phyloP scores from a whole-genome alignment of 179 eudicot species.

The Patellifolia procumbens region DNA sequence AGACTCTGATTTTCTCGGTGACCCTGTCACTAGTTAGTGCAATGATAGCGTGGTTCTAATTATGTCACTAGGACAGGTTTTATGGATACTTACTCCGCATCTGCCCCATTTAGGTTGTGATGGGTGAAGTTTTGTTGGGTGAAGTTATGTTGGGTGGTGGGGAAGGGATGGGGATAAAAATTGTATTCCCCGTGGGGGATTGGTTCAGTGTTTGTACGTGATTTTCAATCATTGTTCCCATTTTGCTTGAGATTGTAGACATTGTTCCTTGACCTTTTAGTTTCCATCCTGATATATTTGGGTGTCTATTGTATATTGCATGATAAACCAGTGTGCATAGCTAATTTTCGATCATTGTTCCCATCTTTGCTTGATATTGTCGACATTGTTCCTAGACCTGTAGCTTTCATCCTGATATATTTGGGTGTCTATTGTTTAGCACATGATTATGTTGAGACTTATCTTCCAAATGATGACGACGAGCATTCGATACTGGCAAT shows the following conservation, averaged over 20 bases:
- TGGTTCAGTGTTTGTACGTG: neutral
- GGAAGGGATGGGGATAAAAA: too few species aligned
- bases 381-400: conserved; percentile 22
- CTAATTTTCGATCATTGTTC: conserved; percentile 5
- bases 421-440: conserved; percentile 36
- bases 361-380: conserved; percentile 23
- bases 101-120: too few species aligned
- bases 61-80: too few species aligned
- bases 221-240: neutral
- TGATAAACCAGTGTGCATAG: too few species aligned
- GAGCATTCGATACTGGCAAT: conserved; percentile 46
- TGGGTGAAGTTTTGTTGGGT: too few species aligned
- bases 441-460: conserved; percentile 63
- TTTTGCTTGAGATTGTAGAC: neutral
- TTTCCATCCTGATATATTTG: conserved; percentile 10
- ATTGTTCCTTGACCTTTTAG: neutral
- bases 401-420: conserved; percentile 12
- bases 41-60: neutral
- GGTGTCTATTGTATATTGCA: conserved; percentile 43
- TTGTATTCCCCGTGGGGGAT: too few species aligned
- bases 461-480: conserved; percentile 60
- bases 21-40: neutral
- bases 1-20: conserved; percentile 1
- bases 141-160: too few species aligned
- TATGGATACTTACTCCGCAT: too few species aligned